phyloP scores from a whole-genome alignment of 805 yeast genomes.

The Candida namnaoensis region DNA sequence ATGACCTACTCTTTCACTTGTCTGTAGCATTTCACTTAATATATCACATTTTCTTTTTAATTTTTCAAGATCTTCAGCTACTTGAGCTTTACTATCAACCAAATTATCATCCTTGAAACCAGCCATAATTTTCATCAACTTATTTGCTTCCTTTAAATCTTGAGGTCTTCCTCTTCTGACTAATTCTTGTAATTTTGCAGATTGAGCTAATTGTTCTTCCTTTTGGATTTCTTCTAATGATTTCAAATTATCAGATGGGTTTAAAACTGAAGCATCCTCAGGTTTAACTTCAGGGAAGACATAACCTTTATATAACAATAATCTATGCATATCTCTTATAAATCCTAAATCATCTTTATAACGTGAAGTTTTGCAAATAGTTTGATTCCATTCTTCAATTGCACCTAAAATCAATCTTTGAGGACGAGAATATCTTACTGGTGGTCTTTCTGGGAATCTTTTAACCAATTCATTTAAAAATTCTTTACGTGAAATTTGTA shows the following conservation, averaged over 20 bases:
- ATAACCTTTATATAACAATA: conserved; percentile 85
- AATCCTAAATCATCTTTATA: conserved; percentile 89
- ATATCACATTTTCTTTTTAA: conserved; percentile 80
- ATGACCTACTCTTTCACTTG: conserved; percentile 31
- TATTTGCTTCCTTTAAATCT: conserved; percentile 93
- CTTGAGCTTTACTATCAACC: conserved; percentile 60
- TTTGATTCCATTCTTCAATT: conserved; percentile 95
- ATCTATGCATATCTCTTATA: conserved; percentile 92
- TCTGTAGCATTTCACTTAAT: conserved; percentile 75
- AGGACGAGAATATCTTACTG: conserved; percentile 70
- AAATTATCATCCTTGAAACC: conserved; percentile 83
- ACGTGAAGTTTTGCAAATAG: conserved; percentile 82
- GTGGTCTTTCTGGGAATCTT: conserved; percentile 92
- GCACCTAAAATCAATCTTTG: conserved; percentile 83
- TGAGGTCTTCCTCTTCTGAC: conserved; percentile 93
- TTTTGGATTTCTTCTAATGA: conserved; percentile 84
- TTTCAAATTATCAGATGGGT: conserved; percentile 80
- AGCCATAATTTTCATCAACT: conserved; percentile 95
- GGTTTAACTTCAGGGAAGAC: conserved; percentile 84
- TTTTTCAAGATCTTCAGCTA: conserved; percentile 77
- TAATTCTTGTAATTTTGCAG: conserved; percentile 92
- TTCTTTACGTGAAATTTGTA: conserved; percentile 91
- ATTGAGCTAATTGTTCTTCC: conserved; percentile 88
- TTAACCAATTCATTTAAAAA: conserved; percentile 89
- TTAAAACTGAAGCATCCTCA: conserved; percentile 89